These are phyloP conservation scores for Paraphaeosphaeria sporulosa DNA, from an alignment of 2,329 filamentous ascomycete genomes.

Conservation along the genomic window DNA sequence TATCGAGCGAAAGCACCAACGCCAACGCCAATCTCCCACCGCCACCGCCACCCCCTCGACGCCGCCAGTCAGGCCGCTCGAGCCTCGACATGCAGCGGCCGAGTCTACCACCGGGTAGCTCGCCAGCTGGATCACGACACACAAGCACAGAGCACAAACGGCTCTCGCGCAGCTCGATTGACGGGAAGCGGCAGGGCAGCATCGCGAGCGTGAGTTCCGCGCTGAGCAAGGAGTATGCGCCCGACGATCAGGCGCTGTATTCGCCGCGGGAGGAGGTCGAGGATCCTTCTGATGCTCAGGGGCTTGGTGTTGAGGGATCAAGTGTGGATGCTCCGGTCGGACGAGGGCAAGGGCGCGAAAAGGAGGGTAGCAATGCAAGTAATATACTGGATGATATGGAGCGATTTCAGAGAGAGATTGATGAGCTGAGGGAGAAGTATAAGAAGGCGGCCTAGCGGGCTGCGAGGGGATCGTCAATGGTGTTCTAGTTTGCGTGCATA, in stretches of 20 bases:
- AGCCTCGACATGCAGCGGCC: constrained; percentile 44
- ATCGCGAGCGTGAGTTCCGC: constrained; percentile 42
- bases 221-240: constrained; percentile 34
- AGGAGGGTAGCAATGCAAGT: constrained; percentile 23
- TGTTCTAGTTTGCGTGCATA: background rate
- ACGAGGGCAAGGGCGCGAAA: background rate
- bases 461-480: background rate
- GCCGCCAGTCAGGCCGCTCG: constrained; percentile 42
- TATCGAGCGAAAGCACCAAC: constrained; percentile 35
- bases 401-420: constrained; percentile 49
- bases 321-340: background rate
- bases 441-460: constrained; percentile 24
- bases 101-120: constrained; percentile 19
- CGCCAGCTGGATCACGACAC: constrained; percentile 37
- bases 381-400: constrained; percentile 51
- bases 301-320: no score
- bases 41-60: constrained; percentile 38
- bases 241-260: constrained; percentile 35
- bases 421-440: constrained; percentile 44
- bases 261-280: constrained; percentile 38
- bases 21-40: constrained; percentile 29
- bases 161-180: constrained; percentile 34
- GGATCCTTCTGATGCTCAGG: constrained; percentile 12
- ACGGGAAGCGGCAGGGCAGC: constrained; percentile 42
- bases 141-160: constrained; percentile 37